Evolutionary conservation across 352 stramenopile genomes (phyloP).

Genomic region (Halophytophthora batemanensis): DNA sequence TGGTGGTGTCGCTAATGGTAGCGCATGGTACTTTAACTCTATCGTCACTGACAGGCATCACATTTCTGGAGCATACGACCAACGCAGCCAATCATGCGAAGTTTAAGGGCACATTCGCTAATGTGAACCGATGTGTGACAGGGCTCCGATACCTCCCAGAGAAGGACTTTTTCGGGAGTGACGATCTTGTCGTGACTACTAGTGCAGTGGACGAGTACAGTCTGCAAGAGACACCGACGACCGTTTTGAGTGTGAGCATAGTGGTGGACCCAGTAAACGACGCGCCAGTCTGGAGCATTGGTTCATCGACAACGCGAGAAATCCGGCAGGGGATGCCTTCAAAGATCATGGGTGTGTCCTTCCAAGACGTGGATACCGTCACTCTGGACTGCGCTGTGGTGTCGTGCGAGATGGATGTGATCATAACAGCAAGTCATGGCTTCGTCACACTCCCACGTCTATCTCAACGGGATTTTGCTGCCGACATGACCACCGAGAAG

Average conservation of each 20-base stretch:
- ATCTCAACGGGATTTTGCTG: slow-evolving; percentile 9
- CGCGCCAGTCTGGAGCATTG: slow-evolving; percentile 45
- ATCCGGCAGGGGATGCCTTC: slow-evolving; percentile 20
- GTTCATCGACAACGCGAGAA: slow-evolving; percentile 15
- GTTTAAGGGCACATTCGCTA: slow-evolving; percentile 38
- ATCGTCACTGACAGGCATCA: slow-evolving; percentile 13
- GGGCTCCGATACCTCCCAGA: slow-evolving; percentile 39
- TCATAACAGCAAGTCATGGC: slow-evolving; percentile 41
- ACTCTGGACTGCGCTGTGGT: slow-evolving; percentile 16
- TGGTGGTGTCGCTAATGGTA: slow-evolving; percentile 30
- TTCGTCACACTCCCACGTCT: slow-evolving; percentile 34
- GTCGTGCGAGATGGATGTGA: slow-evolving; percentile 50
- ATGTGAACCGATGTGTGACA: slow-evolving; percentile 39
- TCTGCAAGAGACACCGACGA: slow-evolving; percentile 24
- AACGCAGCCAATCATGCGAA: slow-evolving; percentile 6
- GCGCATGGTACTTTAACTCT: slow-evolving; percentile 23
- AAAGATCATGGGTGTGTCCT: slow-evolving; percentile 35
- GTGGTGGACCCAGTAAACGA: slow-evolving; percentile 55
- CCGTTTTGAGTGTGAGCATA: slow-evolving; percentile 27
- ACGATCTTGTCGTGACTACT: slow-evolving; percentile 38
- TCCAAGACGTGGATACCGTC: slow-evolving; percentile 46
- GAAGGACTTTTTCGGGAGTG: slow-evolving; percentile 40
- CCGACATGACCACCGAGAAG: slow-evolving; percentile 11
- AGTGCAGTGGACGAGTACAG: slow-evolving; percentile 48
- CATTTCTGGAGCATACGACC: slow-evolving; percentile 19